These are phyloP conservation scores for Lagenaria siceraria DNA, from an alignment of 306 rosid genomes.

Conservation along the genomic window DNA sequence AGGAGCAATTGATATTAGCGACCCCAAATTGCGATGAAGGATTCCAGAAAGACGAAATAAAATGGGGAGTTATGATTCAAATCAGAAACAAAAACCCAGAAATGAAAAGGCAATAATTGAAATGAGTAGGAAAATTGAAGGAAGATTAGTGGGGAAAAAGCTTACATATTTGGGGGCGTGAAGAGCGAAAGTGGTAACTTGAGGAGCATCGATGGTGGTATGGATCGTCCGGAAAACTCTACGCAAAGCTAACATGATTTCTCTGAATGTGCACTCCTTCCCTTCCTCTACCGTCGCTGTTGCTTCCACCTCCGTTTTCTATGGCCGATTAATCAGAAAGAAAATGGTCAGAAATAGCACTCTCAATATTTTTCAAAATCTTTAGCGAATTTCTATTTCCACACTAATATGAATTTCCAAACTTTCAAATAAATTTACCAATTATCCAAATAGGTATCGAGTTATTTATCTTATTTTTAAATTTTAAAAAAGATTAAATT, in stretches of 20 bases:
- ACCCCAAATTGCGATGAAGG: no score
- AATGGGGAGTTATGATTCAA: background rate
- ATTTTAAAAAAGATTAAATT: no score
- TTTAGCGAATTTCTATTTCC: no score
- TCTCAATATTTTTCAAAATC: no score
- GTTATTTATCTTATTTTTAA: no score
- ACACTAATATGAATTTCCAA: no score
- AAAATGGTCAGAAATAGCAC: no score
- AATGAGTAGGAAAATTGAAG: background rate
- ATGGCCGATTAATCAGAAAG: no score
- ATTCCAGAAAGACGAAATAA: background rate
- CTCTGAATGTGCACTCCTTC: background rate
- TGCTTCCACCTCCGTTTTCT: no score
- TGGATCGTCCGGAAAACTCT: conserved; percentile 41
- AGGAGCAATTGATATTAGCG: background rate
- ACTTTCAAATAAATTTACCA: no score
- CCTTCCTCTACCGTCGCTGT: no score
- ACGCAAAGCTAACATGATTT: conserved; percentile 11
- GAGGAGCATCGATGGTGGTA: conserved; percentile 31
- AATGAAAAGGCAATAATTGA: background rate
- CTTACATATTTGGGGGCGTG: conserved; percentile 60
- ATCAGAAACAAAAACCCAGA: background rate
- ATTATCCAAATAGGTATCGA: no score
- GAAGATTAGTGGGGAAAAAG: background rate
- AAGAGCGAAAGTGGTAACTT: conserved; percentile 51